Evolutionary conservation across 495 filamentous ascomycete species (phyloP).

Genomic region (Cenococcum geophilum): DNA sequence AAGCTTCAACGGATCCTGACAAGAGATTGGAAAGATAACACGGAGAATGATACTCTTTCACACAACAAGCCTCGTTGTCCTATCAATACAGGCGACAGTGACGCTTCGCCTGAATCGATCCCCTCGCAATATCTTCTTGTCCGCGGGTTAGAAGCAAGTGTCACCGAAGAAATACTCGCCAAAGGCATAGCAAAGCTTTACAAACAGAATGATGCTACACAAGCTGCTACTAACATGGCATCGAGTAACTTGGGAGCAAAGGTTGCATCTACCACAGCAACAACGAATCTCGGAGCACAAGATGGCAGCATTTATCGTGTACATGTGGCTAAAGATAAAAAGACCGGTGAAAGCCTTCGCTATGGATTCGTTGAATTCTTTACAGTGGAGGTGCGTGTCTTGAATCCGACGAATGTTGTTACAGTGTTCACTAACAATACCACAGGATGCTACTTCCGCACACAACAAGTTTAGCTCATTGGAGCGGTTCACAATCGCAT

Average conservation of each 20-base stretch:
- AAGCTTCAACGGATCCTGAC: no score
- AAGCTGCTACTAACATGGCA: slow-evolving; percentile 39
- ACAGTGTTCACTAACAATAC: no score
- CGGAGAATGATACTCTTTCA: no score
- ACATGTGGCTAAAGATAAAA: slow-evolving; percentile 69
- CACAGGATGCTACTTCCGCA: slow-evolving; percentile 41
- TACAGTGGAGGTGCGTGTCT: slow-evolving; percentile 46
- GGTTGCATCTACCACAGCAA: slow-evolving; percentile 57
- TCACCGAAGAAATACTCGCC: slow-evolving; percentile 71
- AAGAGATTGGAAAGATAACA: no score
- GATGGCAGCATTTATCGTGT: slow-evolving; percentile 72
- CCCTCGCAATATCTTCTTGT: slow-evolving; percentile 80
- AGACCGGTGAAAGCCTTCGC: slow-evolving; percentile 70
- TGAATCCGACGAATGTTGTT: not conserved
- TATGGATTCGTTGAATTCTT: slow-evolving; percentile 89
- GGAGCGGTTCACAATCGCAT: slow-evolving; percentile 80
- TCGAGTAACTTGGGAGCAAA: slow-evolving; percentile 49
- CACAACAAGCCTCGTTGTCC: no score
- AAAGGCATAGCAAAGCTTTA: slow-evolving; percentile 76
- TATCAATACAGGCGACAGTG: slow-evolving; percentile 64
- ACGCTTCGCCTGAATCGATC: slow-evolving; percentile 65
- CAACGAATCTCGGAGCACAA: slow-evolving; percentile 66
- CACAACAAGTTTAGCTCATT: slow-evolving; percentile 66
- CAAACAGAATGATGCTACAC: slow-evolving; percentile 45
- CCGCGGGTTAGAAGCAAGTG: slow-evolving; percentile 63